These are phyloP conservation scores for Lasiodiplodia sp. DNA, from an alignment of 2,329 filamentous ascomycete genomes.

Conservation along the genomic window DNA sequence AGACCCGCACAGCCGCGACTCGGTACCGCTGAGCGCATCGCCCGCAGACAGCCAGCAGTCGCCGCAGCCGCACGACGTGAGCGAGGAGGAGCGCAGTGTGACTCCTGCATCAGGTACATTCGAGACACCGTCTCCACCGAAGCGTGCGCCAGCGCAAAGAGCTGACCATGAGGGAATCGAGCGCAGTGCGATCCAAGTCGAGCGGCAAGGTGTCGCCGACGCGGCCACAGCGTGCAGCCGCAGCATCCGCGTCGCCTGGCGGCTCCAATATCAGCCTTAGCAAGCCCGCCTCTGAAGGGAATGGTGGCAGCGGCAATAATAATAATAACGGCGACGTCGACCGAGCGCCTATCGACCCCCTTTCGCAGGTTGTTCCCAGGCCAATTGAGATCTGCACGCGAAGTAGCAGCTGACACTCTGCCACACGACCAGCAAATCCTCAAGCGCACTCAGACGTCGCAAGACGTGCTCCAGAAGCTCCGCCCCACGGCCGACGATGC, in stretches of 20 bases:
- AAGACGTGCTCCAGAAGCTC: slow-evolving; percentile 63
- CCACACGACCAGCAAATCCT: slow-evolving; percentile 58
- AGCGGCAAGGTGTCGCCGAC: slow-evolving; percentile 27
- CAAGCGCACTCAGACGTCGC: slow-evolving; percentile 70
- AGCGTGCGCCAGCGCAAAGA: background rate
- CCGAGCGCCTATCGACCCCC: slow-evolving; percentile 66
- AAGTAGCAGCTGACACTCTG: background rate
- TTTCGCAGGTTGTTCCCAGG: slow-evolving; percentile 64
- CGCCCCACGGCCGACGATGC: slow-evolving; percentile 55
- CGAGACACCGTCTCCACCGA: background rate
- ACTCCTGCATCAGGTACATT: slow-evolving; percentile 20
- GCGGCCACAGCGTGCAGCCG: slow-evolving; percentile 4
- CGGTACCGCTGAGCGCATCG: slow-evolving; percentile 37
- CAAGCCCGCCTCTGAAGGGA: slow-evolving; percentile 36
- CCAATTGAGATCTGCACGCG: slow-evolving; percentile 24
- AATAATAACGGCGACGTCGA: background rate
- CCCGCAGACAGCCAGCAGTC: slow-evolving; percentile 31
- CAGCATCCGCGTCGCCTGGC: background rate
- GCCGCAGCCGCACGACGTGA: slow-evolving; percentile 3
- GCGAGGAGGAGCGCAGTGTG: slow-evolving; percentile 23
- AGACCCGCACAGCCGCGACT: slow-evolving; percentile 48
- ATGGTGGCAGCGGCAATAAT: background rate
- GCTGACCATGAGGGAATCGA: slow-evolving; percentile 4
- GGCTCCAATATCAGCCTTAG: background rate
- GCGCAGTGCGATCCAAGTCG: slow-evolving; percentile 23